phyloP scores from a whole-genome alignment of 1,284 basidiomycete species.

The Ganoderma sp. region DNA sequence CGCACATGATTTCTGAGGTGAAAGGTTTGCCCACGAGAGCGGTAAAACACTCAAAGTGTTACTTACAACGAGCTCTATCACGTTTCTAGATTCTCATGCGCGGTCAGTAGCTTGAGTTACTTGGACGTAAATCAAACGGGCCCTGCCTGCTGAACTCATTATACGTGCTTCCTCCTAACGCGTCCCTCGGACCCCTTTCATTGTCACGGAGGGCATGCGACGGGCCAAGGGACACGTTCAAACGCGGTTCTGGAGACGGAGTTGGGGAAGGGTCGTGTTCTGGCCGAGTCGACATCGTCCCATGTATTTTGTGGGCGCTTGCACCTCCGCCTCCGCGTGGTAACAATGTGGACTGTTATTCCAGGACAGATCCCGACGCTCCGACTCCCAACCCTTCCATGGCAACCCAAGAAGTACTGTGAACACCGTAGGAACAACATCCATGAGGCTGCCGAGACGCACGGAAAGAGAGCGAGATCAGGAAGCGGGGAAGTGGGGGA shows the following conservation, averaged over 20 bases:
- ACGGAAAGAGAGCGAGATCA: not conserved
- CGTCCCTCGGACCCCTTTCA: not conserved
- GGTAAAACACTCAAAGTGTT: no score
- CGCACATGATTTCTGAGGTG: no score
- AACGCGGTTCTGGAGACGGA: not conserved
- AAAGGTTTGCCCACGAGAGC: no score
- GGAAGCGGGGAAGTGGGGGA: conserved; percentile 15
- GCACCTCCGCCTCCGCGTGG: not conserved
- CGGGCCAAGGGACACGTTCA: not conserved
- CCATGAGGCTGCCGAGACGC: not conserved
- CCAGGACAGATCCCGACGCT: not conserved
- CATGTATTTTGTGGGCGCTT: conserved; percentile 9
- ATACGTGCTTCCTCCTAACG: not conserved
- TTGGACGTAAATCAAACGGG: not conserved
- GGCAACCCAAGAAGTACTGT: not conserved
- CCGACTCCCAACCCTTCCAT: not conserved
- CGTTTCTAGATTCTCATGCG: no score
- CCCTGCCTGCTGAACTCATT: not conserved
- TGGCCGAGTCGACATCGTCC: conserved; percentile 13
- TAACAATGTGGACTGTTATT: not conserved
- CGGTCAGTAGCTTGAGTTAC: not conserved
- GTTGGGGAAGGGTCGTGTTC: no score
- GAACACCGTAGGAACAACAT: no score
- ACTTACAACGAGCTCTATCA: no score
- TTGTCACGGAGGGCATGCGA: not conserved